Percentiles rank a stretch among this genome's conserved stretches.
Evolutionary conservation across 257 asterid species (phyloP).

Genomic region (Nemophila menziesii): DNA sequence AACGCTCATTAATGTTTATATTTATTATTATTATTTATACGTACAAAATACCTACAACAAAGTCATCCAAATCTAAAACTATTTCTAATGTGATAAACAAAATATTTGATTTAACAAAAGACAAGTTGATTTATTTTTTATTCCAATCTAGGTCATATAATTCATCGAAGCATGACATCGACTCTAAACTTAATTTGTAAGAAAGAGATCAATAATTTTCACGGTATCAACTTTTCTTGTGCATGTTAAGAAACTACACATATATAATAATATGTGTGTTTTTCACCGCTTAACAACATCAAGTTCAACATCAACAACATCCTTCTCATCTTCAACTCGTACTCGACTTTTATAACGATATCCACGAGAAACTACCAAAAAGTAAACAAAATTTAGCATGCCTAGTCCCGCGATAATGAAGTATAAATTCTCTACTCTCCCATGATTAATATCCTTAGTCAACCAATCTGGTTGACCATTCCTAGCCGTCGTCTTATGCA

Average conservation of each 20-base stretch:
- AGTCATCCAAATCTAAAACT: too few relatives aligned
- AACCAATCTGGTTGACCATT: constrained; percentile 66
- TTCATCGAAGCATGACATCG: too few relatives aligned
- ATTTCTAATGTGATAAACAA: too few relatives aligned
- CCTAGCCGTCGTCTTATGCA: constrained; percentile 46
- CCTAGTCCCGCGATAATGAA: constrained; percentile 58
- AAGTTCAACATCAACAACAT: constrained; percentile 31
- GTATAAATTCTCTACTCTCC: constrained; percentile 54
- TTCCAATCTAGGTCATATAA: too few relatives aligned
- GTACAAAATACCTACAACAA: too few relatives aligned
- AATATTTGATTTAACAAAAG: too few relatives aligned
- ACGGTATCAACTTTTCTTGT: too few relatives aligned
- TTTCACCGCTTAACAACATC: constrained; percentile 17
- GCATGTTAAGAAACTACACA: not conserved
- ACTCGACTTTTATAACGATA: constrained; percentile 50
- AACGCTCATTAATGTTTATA: too few relatives aligned
- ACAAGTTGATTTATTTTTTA: too few relatives aligned
- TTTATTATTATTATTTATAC: too few relatives aligned
- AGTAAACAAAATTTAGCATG: constrained; percentile 44
- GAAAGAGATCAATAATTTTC: too few relatives aligned
- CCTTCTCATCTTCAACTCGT: constrained; percentile 15
- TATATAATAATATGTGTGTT: not conserved
- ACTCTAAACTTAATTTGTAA: too few relatives aligned
- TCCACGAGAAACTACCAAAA: constrained; percentile 38
- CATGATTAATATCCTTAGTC: constrained; percentile 47